Evolutionary conservation across 192 early-diverging fungal genomes (phyloP), one percentile per base, ranked within the genome.

Genomic region (Coemansia sp.): DNA sequence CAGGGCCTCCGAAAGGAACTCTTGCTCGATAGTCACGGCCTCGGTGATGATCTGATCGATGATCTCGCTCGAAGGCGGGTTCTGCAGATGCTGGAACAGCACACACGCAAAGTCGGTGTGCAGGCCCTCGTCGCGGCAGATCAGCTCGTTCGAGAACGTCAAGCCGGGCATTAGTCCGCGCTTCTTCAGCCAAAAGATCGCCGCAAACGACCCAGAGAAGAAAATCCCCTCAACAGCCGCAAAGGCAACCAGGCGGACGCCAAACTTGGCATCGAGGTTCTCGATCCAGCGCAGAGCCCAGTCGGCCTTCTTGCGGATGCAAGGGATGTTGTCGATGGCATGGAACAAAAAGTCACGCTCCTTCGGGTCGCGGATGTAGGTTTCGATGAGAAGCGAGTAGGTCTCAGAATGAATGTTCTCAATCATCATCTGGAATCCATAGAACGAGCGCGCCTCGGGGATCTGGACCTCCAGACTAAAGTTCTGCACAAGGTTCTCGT

Each of bases 111-210:
- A 99, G 77, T 97, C 96, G 41, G 89, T 92, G 81, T 99, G 96
- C 19, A 97, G 87, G 43, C 95, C 96, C 78, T 99, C 96, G 77
- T 99, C 96, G 38, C 95, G 89, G 25, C 91, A 95, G 78, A 99
- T 97, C 23, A 99, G 86, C 80, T 99, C 94, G 84, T 99, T 99
- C 65, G 90, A 92, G 85, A 99, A 97, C 43, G 96, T 95, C 66
- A 99, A 86, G 22, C 96, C 96, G 38, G 94, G 93, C 95, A 97
- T 96, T 63, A 97, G 77, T 19, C 95, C 96, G 69, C 95, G 91
- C 87, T 99, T 99, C 90, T 97, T 99, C 75, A 99, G 91, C 95
- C 95, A 99, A 73, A 99, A 99, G 85, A 99, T 99, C 25, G 96
- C 87, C 2, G 96, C 95, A 77, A 98, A 98, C 17, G 96, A 89